These are phyloP conservation scores for Selaginella tamariscina DNA, from an alignment of 75 land plant genomes.

Conservation along the genomic window DNA sequence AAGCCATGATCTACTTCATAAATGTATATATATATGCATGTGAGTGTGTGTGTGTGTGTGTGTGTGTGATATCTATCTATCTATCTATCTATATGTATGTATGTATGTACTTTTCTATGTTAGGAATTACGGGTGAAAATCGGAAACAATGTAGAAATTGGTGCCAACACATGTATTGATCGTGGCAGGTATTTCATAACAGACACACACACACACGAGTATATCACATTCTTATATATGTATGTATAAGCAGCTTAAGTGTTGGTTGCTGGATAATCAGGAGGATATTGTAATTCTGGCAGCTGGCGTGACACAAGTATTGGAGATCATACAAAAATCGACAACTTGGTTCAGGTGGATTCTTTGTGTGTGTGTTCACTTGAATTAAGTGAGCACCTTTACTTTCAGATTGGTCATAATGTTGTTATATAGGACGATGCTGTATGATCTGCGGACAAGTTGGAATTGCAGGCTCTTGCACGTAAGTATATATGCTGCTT, in stretches of 20 bases:
- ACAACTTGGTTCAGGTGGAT: constrained; percentile 83
- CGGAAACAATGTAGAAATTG: constrained; percentile 82
- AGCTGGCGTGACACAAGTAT: constrained; percentile 92
- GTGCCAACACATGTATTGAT: constrained; percentile 89
- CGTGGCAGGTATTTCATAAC: constrained; percentile 64
- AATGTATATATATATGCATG: constrained; percentile 2
- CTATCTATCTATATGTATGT: not conserved
- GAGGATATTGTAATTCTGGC: no score
- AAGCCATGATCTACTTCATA: not conserved
- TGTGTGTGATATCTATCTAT: not conserved
- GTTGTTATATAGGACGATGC: constrained; percentile 59
- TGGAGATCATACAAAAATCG: constrained; percentile 85
- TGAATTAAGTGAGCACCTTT: not conserved
- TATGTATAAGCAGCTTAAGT: not conserved
- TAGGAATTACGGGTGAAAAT: constrained; percentile 52
- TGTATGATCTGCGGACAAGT: constrained; percentile 95
- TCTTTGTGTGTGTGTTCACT: not conserved
- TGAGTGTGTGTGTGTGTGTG: no score
- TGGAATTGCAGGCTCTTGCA: constrained; percentile 84
- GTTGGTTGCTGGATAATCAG: not conserved
- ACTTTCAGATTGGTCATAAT: constrained; percentile 79
- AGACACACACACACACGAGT: not conserved
- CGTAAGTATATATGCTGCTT: constrained; percentile 59
- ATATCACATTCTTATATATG: not conserved
- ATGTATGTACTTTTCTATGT: constrained; percentile 10